Evolutionary conservation across 2,329 filamentous ascomycete genomes (phyloP), one percentile per base, ranked within the genome.

Genomic region (Sordariomycetes sp.): DNA sequence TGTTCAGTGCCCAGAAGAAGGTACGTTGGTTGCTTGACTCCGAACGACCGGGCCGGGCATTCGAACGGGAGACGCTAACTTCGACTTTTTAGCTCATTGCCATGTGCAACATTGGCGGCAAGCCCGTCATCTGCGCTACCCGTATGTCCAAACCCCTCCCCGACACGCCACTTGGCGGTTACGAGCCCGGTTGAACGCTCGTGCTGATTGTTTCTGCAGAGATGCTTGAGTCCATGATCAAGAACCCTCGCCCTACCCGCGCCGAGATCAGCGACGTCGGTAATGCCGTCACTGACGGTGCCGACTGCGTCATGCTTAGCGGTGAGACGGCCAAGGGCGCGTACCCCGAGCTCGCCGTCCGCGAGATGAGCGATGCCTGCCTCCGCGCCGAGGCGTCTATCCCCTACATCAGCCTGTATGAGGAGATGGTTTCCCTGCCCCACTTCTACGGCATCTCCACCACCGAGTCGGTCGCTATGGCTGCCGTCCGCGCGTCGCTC

Each of bases 211-310:
- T 92, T 75, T 94, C 94, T 60, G 99, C 94, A 48, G 94, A 99
- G 80, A 99, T 99, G 94, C 84, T 99, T 50, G 94, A 99, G 83
- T 96, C 90, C 62, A 99, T 99, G 94, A 99, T 96, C 74, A 96
- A 96, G 82, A 99, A 99, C 81, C 94, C 94, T 64, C 89, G 94
- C 62, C 94, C 94, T 55, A 99, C 94, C 62, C 90, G 94, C 75
- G 94, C 94, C 62, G 94, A 99, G 79, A 95, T 99, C 71, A 95
- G 89, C 69, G 94, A 99, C 70, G 94, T 99, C 61, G 94, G 94
- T 65, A 99, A 99, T 74, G 94, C 94, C 64, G 59, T 99, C 63
- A 89, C 95, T 56, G 94, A 99, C 69, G 94, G 94, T 67, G 90
- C 92, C 61, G 94, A 99, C 82, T 99, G 94, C 76, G 94, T 99